Conservation (phyloP, 2,329 filamentous ascomycete genomes). For the Neonectria sp. region DNA sequence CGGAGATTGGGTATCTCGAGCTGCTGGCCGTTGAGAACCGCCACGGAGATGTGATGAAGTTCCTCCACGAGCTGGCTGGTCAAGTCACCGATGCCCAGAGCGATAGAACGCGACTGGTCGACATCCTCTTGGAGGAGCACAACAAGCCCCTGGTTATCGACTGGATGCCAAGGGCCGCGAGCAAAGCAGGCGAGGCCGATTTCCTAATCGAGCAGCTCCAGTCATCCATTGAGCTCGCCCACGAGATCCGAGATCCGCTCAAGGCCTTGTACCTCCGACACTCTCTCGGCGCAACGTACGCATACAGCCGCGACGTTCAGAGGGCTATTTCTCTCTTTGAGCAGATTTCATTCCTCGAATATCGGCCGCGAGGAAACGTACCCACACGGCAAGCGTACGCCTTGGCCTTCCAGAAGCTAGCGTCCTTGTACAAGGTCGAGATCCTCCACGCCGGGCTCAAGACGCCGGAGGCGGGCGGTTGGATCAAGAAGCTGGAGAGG, state of each 20-base stretch:
- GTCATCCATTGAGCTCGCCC: conserved; percentile 52
- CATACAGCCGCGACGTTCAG: conserved; percentile 54
- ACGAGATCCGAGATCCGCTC: conserved; percentile 53
- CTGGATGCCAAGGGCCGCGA: conserved; percentile 59
- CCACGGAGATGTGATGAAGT: conserved; percentile 53
- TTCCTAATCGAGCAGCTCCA: conserved; percentile 51
- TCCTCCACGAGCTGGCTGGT: conserved; percentile 52
- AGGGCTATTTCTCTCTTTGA: conserved; percentile 54
- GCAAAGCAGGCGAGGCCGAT: conserved; percentile 51
- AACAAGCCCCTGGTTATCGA: conserved; percentile 54
- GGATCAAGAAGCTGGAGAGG: conserved; percentile 54
- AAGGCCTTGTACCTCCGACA: conserved; percentile 57
- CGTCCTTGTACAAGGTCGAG: conserved; percentile 55
- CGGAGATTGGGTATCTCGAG: conserved; percentile 55
- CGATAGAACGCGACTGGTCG: conserved; percentile 50
- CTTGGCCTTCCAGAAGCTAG: conserved; percentile 58
- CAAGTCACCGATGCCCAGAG: conserved; percentile 43
- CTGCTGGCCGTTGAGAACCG: conserved; percentile 56
- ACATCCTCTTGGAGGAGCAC: conserved; percentile 55
- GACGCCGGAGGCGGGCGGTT: conserved; percentile 47
- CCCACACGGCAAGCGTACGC: conserved; percentile 57
- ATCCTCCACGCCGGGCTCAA: conserved; percentile 48
- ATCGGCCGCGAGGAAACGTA: conserved; percentile 57
- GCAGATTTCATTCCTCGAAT: conserved; percentile 55
- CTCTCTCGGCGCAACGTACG: conserved; percentile 53